Conservation (phyloP, 78 protist genomes). For the Chrysochromulina parva region DNA sequence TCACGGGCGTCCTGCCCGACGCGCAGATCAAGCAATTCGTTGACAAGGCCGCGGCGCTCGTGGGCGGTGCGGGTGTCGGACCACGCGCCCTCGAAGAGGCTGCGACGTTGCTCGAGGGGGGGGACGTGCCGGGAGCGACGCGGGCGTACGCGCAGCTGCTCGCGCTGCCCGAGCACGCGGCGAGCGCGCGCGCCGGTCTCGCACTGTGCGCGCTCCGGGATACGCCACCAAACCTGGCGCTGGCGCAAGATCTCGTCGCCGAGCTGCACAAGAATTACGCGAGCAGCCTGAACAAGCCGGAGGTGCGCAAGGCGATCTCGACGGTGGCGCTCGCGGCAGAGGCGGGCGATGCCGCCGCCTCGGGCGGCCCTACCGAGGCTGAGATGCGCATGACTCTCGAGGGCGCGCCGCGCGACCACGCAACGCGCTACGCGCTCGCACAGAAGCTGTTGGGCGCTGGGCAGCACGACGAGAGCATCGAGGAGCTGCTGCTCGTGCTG, state of each 20-base stretch:
- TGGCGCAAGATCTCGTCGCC: constrained; percentile 13
- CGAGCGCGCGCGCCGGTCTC: background rate
- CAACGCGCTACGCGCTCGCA: background rate
- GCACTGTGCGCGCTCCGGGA: background rate
- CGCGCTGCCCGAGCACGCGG: background rate
- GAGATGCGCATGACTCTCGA: background rate
- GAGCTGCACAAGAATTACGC: background rate
- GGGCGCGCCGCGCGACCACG: background rate
- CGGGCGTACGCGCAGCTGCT: background rate
- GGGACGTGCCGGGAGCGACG: background rate
- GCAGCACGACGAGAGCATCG: background rate
- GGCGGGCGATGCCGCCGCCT: background rate
- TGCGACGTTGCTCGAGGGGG: background rate
- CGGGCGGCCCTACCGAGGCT: background rate
- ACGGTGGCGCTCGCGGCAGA: background rate
- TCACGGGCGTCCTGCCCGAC: background rate
- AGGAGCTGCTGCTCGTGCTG: background rate
- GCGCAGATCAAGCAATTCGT: background rate
- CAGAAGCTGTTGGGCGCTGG: background rate
- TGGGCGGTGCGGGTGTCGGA: background rate
- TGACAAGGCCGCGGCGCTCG: background rate
- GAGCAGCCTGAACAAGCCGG: background rate
- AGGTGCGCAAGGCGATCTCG: background rate
- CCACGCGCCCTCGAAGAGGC: background rate
- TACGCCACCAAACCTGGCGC: background rate